A percentile compares a stretch with the other conserved stretches of the same genome.
phyloP scores from a whole-genome alignment of 169 alveolate genomes.

The Babesia ovis region DNA sequence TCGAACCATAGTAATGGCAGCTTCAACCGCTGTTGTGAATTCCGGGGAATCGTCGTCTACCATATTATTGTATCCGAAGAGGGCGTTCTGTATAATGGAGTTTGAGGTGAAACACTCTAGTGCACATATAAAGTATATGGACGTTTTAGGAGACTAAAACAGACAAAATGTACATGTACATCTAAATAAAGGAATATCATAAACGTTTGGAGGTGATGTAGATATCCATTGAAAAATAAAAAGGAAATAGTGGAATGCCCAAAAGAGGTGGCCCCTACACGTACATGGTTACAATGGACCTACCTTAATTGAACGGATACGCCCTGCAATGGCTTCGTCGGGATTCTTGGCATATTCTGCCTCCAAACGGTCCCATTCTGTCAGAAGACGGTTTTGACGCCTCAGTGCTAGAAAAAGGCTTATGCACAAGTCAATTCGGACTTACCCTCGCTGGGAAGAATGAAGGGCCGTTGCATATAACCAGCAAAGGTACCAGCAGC shows the following conservation, averaged over 20 bases:
- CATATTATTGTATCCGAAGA: constrained; percentile 37
- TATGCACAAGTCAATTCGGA: not conserved
- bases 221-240: too few species aligned
- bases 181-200: too few species aligned
- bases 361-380: constrained; percentile 67
- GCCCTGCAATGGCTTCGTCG: constrained; percentile 17
- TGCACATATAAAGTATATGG: too few species aligned
- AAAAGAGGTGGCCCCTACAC: not conserved
- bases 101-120: too few species aligned
- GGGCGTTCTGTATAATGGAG: constrained; percentile 2
- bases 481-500: constrained; percentile 76
- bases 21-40: constrained; percentile 30
- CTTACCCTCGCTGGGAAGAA: constrained; percentile 24
- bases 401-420: constrained; percentile 13
- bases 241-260: not conserved
- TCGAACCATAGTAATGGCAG: constrained; percentile 40
- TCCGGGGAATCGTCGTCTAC: constrained; percentile 16
- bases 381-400: constrained; percentile 47
- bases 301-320: constrained; percentile 53
- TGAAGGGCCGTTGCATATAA: constrained; percentile 24
- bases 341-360: constrained; percentile 35
- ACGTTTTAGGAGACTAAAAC: too few species aligned
- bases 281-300: not conserved
- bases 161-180: too few species aligned
- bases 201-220: too few species aligned